Evolutionary conservation across 2,329 filamentous ascomycete genomes (phyloP).

Genomic region (Paraphaeosphaeria sporulosa): DNA sequence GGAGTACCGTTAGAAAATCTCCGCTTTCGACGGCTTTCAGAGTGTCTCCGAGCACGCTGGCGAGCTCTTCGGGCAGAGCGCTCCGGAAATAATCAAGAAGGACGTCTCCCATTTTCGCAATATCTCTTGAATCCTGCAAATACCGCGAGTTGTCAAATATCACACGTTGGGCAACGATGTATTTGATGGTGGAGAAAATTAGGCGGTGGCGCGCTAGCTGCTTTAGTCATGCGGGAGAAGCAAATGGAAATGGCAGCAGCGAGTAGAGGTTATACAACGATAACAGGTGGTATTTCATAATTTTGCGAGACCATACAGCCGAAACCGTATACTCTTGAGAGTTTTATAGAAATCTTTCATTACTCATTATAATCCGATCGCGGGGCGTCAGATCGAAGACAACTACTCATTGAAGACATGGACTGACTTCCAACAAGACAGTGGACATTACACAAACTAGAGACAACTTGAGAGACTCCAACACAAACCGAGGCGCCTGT

Average conservation of each 20-base stretch:
- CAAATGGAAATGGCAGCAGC: not conserved
- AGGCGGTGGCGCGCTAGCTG: conserved; percentile 35
- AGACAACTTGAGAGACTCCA: not conserved
- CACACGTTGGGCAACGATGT: conserved; percentile 35
- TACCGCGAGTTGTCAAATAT: conserved; percentile 28
- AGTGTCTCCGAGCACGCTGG: conserved; percentile 44
- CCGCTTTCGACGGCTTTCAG: conserved; percentile 52
- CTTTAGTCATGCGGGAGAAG: conserved; percentile 14
- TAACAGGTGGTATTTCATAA: not conserved
- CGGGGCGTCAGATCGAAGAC: not conserved
- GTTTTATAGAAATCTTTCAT: conserved; percentile 1
- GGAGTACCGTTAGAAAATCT: conserved; percentile 51
- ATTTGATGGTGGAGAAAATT: conserved; percentile 38
- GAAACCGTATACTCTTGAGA: not conserved
- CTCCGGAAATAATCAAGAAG: conserved; percentile 51
- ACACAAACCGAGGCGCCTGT: not conserved
- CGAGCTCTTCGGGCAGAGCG: conserved; percentile 53
- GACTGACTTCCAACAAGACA: not conserved
- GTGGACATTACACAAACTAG: not conserved
- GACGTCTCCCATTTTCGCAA: conserved; percentile 51
- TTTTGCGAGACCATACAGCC: not conserved
- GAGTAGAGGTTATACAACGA: too few species aligned
- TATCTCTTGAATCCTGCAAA: conserved; percentile 24
- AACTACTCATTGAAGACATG: not conserved
- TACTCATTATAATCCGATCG: conserved; percentile 4